Conservation (phyloP, 371 early-diverging fungal genomes). For the Dinochytrium kinnereticum region DNA sequence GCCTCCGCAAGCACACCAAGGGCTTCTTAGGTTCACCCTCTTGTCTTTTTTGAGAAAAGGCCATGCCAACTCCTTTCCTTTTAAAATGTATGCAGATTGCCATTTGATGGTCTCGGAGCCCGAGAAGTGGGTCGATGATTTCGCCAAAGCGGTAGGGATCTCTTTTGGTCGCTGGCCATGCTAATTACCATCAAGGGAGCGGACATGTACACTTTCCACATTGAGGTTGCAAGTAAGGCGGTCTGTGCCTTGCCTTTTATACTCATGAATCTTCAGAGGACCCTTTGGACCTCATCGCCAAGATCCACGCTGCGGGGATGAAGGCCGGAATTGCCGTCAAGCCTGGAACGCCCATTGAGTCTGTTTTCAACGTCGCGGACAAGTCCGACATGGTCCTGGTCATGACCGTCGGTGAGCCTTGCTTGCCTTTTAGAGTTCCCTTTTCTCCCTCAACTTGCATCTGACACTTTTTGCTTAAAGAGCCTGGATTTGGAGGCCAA, state of each 20-base stretch:
- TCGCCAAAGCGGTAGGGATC: conserved; percentile 74
- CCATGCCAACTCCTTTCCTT: conserved; percentile 14
- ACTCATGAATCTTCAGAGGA: conserved; percentile 54
- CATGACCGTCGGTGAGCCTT: conserved; percentile 86
- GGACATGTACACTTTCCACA: conserved; percentile 88
- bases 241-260: conserved; percentile 6
- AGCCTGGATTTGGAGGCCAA: conserved; percentile 98
- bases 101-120: conserved; percentile 97
- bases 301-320: conserved; percentile 86
- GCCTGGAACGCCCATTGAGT: conserved; percentile 87
- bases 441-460: not conserved
- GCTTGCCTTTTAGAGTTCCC: not conserved
- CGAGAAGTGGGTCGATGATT: conserved; percentile 94
- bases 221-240: conserved; percentile 79
- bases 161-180: not conserved
- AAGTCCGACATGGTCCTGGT: conserved; percentile 90
- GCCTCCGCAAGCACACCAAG: conserved; percentile 85
- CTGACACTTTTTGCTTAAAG: no score
- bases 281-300: conserved; percentile 73
- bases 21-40: conserved; percentile 78
- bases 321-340: conserved; percentile 94
- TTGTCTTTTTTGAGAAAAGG: no score
- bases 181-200: conserved; percentile 67
- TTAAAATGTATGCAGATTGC: conserved; percentile 72
- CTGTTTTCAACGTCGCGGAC: conserved; percentile 68